Conservation (phyloP, 2,329 filamentous ascomycete genomes). For the Microcyclosporella mali region DNA sequence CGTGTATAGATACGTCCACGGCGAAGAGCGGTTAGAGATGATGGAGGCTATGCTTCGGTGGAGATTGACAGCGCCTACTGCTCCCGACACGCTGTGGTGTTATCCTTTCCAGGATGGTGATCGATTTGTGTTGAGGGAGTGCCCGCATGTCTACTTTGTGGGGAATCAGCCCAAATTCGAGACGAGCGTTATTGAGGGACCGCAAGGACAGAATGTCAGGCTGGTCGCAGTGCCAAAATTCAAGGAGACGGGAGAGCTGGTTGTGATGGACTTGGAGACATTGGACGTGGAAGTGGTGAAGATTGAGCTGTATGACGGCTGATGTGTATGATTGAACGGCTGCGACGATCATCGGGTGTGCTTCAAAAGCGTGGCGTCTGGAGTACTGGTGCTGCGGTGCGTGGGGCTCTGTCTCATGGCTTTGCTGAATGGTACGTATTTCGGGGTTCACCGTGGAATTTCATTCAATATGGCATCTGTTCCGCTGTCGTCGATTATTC, state of each 20-base stretch:
- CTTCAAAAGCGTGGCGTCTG: too few species aligned
- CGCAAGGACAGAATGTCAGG: slow-evolving; percentile 60
- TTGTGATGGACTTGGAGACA: slow-evolving; percentile 80
- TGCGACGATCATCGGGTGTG: too few species aligned
- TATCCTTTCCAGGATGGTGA: slow-evolving; percentile 95
- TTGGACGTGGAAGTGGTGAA: slow-evolving; percentile 69
- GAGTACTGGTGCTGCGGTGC: too few species aligned
- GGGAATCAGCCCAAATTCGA: slow-evolving; percentile 53
- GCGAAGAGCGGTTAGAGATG: slow-evolving; percentile 71
- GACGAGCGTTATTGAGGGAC: slow-evolving; percentile 52
- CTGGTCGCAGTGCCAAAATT: slow-evolving; percentile 83
- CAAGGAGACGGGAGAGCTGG: slow-evolving; percentile 66
- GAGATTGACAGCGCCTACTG: slow-evolving; percentile 86
- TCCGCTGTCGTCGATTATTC: too few species aligned
- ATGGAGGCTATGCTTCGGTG: slow-evolving; percentile 94
- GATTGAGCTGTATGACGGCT: slow-evolving; percentile 38
- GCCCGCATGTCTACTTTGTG: slow-evolving; percentile 86
- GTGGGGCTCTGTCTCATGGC: too few species aligned
- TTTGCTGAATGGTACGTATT: too few species aligned
- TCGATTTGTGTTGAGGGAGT: slow-evolving; percentile 77
- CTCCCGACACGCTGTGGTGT: slow-evolving; percentile 91
- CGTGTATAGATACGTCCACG: slow-evolving; percentile 76
- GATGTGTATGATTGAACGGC: not conserved
- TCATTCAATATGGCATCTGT: too few species aligned
- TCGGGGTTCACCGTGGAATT: too few species aligned